A percentile compares a stretch with the other conserved stretches of the same genome.
phyloP scores from a whole-genome alignment of 345 rosid species.

The Gossypioides kirkii region DNA sequence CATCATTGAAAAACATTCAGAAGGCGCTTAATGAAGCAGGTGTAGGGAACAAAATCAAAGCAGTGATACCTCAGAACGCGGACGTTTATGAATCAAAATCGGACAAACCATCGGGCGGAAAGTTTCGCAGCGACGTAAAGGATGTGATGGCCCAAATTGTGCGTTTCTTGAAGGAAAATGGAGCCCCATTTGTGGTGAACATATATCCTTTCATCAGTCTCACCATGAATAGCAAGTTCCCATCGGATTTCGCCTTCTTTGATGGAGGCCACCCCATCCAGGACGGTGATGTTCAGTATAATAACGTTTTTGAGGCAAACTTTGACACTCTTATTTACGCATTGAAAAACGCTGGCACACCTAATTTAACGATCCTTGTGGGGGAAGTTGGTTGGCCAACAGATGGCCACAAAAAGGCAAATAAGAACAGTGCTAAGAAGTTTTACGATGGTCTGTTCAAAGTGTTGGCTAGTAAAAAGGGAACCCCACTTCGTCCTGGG shows the following conservation, averaged over 20 bases:
- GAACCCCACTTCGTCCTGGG: slow-evolving; percentile 67
- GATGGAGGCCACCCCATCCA: slow-evolving; percentile 23
- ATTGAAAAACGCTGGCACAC: slow-evolving; percentile 39
- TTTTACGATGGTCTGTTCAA: slow-evolving; percentile 72
- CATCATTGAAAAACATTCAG: slow-evolving; percentile 69
- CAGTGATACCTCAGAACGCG: slow-evolving; percentile 61
- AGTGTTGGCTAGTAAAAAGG: slow-evolving; percentile 40
- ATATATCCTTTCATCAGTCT: slow-evolving; percentile 87
- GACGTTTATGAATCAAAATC: slow-evolving; percentile 63
- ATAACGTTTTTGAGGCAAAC: slow-evolving; percentile 77
- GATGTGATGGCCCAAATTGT: slow-evolving; percentile 38
- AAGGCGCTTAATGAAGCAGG: slow-evolving; percentile 60
- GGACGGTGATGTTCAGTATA: slow-evolving; percentile 41
- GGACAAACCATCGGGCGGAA: slow-evolving; percentile 61
- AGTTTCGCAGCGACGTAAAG: slow-evolving; percentile 47
- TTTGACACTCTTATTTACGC: slow-evolving; percentile 74
- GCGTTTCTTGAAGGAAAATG: slow-evolving; percentile 35
- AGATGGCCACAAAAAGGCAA: slow-evolving; percentile 45
- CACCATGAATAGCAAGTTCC: slow-evolving; percentile 52
- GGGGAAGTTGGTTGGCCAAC: slow-evolving; percentile 98
- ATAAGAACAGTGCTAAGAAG: slow-evolving; percentile 34
- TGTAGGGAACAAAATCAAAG: slow-evolving; percentile 49
- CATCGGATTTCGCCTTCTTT: slow-evolving; percentile 57
- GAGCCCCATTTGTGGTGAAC: slow-evolving; percentile 69
- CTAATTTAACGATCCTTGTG: slow-evolving; percentile 44